Conservation (phyloP, 2,329 filamentous ascomycete species). For the Thelonectria rubi region DNA sequence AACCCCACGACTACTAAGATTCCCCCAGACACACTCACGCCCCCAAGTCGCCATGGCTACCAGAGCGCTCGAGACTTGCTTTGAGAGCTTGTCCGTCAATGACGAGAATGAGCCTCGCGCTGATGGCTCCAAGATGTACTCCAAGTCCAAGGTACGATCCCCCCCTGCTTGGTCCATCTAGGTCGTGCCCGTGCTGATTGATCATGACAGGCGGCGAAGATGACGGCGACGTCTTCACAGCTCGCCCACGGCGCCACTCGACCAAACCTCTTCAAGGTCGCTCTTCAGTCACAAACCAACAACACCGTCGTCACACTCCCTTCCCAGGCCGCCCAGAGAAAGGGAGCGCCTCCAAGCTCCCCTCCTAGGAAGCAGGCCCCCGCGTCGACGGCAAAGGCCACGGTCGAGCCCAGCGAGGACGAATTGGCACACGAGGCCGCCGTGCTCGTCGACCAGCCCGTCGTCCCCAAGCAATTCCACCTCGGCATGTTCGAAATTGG, state of each 20-base stretch:
- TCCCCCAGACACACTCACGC: constrained; percentile 27
- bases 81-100: constrained; percentile 88
- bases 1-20: constrained; percentile 32
- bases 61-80: constrained; percentile 82
- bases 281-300: constrained; percentile 80
- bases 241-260: constrained; percentile 66
- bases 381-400: constrained; percentile 50
- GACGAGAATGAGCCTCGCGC: constrained; percentile 80
- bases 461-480: constrained; percentile 74
- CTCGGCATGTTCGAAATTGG: constrained; percentile 96
- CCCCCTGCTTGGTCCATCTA: not conserved
- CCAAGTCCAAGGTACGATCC: constrained; percentile 77
- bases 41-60: constrained; percentile 67
- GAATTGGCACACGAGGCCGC: constrained; percentile 63
- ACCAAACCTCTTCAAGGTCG: constrained; percentile 86
- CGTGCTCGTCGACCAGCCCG: constrained; percentile 65
- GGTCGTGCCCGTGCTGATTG: constrained; percentile 45
- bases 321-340: constrained; percentile 69
- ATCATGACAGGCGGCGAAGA: constrained; percentile 50
- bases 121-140: constrained; percentile 63
- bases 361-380: constrained; percentile 29
- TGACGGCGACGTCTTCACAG: constrained; percentile 50
- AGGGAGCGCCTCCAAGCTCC: constrained; percentile 52
- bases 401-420: constrained; percentile 62
- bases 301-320: constrained; percentile 73